These are phyloP conservation scores for Sporisorium reilianum DNA, from an alignment of 1,284 basidiomycete genomes.

Conservation along the genomic window DNA sequence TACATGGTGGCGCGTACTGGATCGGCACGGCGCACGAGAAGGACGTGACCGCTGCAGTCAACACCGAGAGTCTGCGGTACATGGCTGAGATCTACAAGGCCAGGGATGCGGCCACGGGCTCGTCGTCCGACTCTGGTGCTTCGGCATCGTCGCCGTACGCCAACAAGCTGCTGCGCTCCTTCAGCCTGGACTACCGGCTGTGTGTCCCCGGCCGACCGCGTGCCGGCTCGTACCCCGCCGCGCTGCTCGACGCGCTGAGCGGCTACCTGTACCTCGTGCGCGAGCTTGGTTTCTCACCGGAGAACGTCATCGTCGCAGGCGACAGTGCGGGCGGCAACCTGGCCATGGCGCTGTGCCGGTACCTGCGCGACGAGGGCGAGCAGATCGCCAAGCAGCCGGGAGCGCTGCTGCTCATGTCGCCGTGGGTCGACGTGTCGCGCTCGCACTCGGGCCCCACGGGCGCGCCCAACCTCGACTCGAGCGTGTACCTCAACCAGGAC, in stretches of 20 bases:
- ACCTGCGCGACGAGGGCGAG: slow-evolving; percentile 64
- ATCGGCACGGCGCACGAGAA: slow-evolving; percentile 61
- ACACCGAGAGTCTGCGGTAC: slow-evolving; percentile 51
- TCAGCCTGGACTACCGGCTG: slow-evolving; percentile 64
- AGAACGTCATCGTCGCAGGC: slow-evolving; percentile 76
- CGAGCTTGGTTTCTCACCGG: slow-evolving; percentile 58
- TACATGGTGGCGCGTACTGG: slow-evolving; percentile 67
- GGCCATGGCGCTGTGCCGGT: slow-evolving; percentile 72
- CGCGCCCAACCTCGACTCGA: slow-evolving; percentile 56
- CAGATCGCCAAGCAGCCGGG: slow-evolving; percentile 42
- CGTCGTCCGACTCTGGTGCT: slow-evolving; percentile 6
- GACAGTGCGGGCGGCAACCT: slow-evolving; percentile 81
- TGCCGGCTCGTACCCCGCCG: slow-evolving; percentile 61
- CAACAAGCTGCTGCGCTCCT: slow-evolving; percentile 53
- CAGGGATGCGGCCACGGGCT: too few relatives aligned
- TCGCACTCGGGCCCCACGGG: slow-evolving; percentile 62
- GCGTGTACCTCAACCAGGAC: slow-evolving; percentile 49
- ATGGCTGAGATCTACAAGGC: slow-evolving; percentile 51
- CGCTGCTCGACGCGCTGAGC: slow-evolving; percentile 61
- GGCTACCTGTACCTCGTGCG: slow-evolving; percentile 64
- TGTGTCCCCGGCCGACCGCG: slow-evolving; percentile 53
- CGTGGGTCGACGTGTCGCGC: slow-evolving; percentile 66
- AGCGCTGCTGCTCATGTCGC: slow-evolving; percentile 60
- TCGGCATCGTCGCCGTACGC: slow-evolving; percentile 6
- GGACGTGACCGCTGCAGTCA: slow-evolving; percentile 59